A percentile compares a stretch with the other conserved stretches of the same genome.
Conservation (phyloP, 371 early-diverging fungal genomes). For the Mucor ambiguus region DNA sequence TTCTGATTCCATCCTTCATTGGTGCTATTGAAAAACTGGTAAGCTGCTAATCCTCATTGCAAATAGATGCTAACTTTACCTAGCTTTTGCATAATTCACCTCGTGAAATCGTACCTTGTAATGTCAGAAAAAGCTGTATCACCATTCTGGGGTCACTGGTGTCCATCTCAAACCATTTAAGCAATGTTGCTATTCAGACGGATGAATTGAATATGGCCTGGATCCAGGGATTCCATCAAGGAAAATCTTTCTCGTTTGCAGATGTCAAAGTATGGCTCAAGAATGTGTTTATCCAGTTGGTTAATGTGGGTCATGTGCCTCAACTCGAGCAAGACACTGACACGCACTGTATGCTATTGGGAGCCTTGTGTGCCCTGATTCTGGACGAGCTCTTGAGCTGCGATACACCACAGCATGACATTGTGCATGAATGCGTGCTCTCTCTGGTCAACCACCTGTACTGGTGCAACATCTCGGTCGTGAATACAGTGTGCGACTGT, state of each 20-base stretch:
- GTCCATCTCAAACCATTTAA: conserved; percentile 41
- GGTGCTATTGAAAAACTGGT: conserved; percentile 62
- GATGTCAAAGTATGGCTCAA: conserved; percentile 53
- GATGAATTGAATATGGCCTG: conserved; percentile 27
- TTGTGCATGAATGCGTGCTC: conserved; percentile 62
- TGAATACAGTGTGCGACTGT: conserved; percentile 70
- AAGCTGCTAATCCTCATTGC: background rate
- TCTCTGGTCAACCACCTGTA: conserved; percentile 73
- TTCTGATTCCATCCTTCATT: conserved; percentile 70
- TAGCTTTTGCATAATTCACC: conserved; percentile 34
- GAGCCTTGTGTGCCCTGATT: conserved; percentile 49
- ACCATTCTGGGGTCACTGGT: conserved; percentile 48
- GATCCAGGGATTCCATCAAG: conserved; percentile 17
- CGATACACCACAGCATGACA: conserved; percentile 42
- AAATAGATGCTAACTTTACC: background rate
- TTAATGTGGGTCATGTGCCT: conserved; percentile 35
- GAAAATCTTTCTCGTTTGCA: conserved; percentile 28
- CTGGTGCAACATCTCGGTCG: conserved; percentile 60
- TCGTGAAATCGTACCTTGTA: conserved; percentile 25
- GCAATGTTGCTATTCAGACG: conserved; percentile 29
- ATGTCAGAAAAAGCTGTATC: conserved; percentile 44
- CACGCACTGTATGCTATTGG: conserved; percentile 60
- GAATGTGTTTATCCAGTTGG: conserved; percentile 47
- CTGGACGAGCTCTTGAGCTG: conserved; percentile 57
- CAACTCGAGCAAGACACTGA: conserved; percentile 44